Evolutionary conservation across 2,329 filamentous ascomycete species (phyloP).

Genomic region (Alternaria incomplexa): DNA sequence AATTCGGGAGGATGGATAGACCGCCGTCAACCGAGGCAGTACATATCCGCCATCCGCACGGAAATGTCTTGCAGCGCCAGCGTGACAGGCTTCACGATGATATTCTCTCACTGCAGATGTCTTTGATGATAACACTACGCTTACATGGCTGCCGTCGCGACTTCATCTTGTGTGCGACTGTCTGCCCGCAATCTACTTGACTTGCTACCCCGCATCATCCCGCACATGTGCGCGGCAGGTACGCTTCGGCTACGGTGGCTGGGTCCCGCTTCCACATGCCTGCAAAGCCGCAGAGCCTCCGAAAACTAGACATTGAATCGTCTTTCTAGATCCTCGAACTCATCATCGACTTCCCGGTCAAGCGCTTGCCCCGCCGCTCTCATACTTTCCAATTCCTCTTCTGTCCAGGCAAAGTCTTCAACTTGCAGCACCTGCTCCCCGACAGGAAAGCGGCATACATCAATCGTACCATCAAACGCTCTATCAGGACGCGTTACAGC

Average conservation of each 20-base stretch:
- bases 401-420: not conserved
- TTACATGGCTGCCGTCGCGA: not conserved
- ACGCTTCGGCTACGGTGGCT: constrained; percentile 8
- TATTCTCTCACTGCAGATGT: not conserved
- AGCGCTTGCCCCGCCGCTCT: not conserved
- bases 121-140: not conserved
- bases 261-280: not conserved
- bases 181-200: constrained; percentile 1
- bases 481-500: not conserved
- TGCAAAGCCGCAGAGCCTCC: not conserved
- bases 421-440: not conserved
- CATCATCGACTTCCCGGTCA: not conserved
- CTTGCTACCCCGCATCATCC: constrained; percentile 18
- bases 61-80: not conserved
- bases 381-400: not conserved
- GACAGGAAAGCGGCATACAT: not conserved
- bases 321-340: not conserved
- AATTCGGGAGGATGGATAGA: constrained; percentile 32
- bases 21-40: constrained; percentile 42
- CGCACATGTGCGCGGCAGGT: constrained; percentile 2
- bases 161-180: not conserved
- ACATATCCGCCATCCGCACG: constrained; percentile 3
- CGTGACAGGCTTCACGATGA: not conserved
- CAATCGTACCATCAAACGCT: not conserved
- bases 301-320: not conserved